Conservation (phyloP, 2,329 filamentous ascomycete species). For the Xylaria multiplex region DNA sequence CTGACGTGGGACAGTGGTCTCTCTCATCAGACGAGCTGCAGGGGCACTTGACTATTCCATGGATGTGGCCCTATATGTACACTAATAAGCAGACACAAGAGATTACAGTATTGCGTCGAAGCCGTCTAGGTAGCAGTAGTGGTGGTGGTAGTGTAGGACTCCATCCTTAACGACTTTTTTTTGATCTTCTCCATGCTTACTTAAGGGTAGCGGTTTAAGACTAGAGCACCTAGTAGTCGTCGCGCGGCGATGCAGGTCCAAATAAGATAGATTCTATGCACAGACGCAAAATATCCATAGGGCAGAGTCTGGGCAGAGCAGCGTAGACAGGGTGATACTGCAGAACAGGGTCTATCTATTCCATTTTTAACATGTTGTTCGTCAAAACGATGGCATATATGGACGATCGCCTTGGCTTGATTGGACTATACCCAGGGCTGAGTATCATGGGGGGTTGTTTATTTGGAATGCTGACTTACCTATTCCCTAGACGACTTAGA, state of each 20-base stretch:
- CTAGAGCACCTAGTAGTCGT: neutral
- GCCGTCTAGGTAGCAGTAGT: neutral
- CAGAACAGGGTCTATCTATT: constrained; percentile 19
- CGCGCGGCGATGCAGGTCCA: constrained; percentile 27
- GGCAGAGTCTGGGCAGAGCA: constrained; percentile 18
- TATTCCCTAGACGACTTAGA: constrained; percentile 22
- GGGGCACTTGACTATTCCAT: constrained; percentile 26
- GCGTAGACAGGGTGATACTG: constrained; percentile 13
- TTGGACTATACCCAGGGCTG: constrained; percentile 31
- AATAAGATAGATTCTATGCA: constrained; percentile 24
- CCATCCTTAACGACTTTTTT: neutral
- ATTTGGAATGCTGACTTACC: constrained; percentile 38
- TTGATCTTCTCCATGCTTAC: constrained; percentile 15
- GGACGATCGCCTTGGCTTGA: constrained; percentile 12
- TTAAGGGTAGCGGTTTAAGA: neutral
- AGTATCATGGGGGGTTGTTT: constrained; percentile 15
- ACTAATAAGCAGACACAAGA: constrained; percentile 27
- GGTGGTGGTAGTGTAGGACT: constrained; percentile 4
- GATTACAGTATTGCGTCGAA: constrained; percentile 13
- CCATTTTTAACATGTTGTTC: constrained; percentile 16
- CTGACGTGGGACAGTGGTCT: constrained; percentile 32
- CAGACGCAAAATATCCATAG: constrained; percentile 19
- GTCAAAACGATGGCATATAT: constrained; percentile 9
- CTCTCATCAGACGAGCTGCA: constrained; percentile 31
- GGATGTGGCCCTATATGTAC: constrained; percentile 14